Evolutionary conservation across 2,329 filamentous ascomycete genomes (phyloP).

Genomic region (Biscogniauxia mediterranea): DNA sequence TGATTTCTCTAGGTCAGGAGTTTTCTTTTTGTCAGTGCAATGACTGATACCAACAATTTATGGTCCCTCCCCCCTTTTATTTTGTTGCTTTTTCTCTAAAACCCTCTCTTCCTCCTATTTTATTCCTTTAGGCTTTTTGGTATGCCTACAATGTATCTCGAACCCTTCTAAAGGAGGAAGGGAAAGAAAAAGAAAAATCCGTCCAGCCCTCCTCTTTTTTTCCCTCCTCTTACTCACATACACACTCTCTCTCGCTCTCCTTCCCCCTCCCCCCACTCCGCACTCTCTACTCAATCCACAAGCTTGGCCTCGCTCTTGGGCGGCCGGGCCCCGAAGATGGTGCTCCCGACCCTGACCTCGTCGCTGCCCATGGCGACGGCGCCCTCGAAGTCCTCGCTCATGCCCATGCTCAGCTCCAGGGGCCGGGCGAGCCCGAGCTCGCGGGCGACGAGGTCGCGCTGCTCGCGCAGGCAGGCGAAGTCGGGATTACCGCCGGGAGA

Average conservation of each 20-base stretch:
- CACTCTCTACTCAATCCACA: constrained; percentile 32
- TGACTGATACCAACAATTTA: too few relatives aligned
- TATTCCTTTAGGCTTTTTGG: too few relatives aligned
- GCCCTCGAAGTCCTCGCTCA: constrained; percentile 94
- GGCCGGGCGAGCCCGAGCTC: constrained; percentile 57
- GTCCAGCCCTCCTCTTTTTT: not conserved
- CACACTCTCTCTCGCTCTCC: not conserved
- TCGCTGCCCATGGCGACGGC: constrained; percentile 80
- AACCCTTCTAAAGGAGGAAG: not conserved
- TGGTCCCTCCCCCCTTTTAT: too few relatives aligned
- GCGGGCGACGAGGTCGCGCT: constrained; percentile 66
- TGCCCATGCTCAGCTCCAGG: constrained; percentile 94
- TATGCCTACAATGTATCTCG: too few relatives aligned
- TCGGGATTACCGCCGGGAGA: constrained; percentile 87
- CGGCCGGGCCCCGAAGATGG: constrained; percentile 85
- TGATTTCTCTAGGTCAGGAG: too few relatives aligned
- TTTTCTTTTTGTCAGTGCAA: too few relatives aligned
- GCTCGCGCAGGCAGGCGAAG: constrained; percentile 67
- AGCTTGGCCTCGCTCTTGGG: constrained; percentile 77
- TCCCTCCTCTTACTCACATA: not conserved
- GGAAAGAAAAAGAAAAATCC: not conserved
- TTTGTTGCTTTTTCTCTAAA: not conserved
- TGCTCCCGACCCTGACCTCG: constrained; percentile 90
- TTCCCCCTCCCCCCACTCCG: too few relatives aligned
- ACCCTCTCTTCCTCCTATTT: not conserved